Conservation (phyloP, 208 protist species). For the Zelonia costaricensis region DNA sequence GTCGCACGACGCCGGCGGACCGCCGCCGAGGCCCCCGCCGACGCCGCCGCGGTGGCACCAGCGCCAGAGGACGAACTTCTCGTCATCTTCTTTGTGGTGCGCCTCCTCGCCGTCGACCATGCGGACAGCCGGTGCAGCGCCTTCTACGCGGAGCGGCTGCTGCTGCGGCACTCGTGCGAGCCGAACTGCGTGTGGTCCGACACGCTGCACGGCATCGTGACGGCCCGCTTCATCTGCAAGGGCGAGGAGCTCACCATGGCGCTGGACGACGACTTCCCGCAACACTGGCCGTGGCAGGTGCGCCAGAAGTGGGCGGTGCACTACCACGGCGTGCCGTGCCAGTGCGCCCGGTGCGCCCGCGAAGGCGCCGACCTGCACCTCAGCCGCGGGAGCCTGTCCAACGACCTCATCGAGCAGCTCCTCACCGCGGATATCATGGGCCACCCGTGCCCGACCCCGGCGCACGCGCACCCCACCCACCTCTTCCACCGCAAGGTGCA, state of each 20-base stretch:
- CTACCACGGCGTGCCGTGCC: constrained; percentile 41
- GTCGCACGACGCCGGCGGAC: not conserved
- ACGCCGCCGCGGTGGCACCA: not conserved
- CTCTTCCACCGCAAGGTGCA: constrained; percentile 39
- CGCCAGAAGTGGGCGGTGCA: constrained; percentile 49
- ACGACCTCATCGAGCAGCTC: constrained; percentile 42
- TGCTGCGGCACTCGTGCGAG: constrained; percentile 58
- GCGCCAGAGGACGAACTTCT: constrained; percentile 3
- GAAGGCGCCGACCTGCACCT: constrained; percentile 33
- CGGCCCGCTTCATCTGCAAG: constrained; percentile 47
- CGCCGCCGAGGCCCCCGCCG: not conserved
- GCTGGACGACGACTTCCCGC: constrained; percentile 34
- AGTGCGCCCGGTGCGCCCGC: constrained; percentile 40
- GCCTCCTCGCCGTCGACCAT: constrained; percentile 14
- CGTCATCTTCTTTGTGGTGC: constrained; percentile 24
- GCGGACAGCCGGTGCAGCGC: constrained; percentile 15
- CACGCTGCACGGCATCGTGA: constrained; percentile 26
- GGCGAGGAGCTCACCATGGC: constrained; percentile 58
- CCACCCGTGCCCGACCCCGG: constrained; percentile 11
- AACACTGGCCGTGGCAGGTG: constrained; percentile 53
- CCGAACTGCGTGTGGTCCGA: constrained; percentile 54
- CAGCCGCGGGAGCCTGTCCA: constrained; percentile 39
- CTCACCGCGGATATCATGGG: constrained; percentile 33
- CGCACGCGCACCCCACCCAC: constrained; percentile 40
- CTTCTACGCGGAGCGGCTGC: constrained; percentile 31